A percentile compares a stretch with the other conserved stretches of the same genome.
Conservation (phyloP, 306 rosid species). For the Myrica gale region DNA sequence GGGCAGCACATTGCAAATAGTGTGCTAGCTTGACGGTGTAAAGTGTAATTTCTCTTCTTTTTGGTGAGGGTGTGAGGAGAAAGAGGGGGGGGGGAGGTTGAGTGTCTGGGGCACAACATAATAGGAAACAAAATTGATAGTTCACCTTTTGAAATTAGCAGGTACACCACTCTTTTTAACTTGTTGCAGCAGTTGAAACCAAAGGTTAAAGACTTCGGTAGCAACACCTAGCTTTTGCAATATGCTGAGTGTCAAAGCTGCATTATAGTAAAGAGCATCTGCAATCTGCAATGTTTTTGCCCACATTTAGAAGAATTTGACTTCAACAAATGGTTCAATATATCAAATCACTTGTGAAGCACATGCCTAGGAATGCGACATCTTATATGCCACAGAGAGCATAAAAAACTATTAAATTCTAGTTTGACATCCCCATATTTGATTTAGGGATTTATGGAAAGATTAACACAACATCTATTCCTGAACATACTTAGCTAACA, state of each 20-base stretch:
- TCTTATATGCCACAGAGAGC: not conserved
- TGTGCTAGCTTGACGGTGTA: too few species aligned
- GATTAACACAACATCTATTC: too few species aligned
- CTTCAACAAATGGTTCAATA: constrained; percentile 4
- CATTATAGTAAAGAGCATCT: constrained; percentile 88
- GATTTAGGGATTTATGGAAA: not conserved
- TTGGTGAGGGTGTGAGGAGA: not conserved
- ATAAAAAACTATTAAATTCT: not conserved
- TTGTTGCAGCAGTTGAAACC: constrained; percentile 90
- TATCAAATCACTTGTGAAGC: constrained; percentile 15
- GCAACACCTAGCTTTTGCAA: constrained; percentile 81
- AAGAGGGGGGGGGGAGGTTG: not conserved
- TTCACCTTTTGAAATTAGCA: constrained; percentile 75
- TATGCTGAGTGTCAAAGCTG: constrained; percentile 67
- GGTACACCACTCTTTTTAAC: constrained; percentile 75
- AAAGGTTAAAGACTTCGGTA: constrained; percentile 74
- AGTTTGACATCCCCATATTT: not conserved
- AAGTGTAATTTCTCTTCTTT: too few species aligned
- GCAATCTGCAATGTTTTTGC: constrained; percentile 55
- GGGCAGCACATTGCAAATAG: too few species aligned
- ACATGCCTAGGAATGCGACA: constrained; percentile 9
- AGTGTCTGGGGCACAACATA: not conserved
- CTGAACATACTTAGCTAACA: not conserved
- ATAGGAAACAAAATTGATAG: not conserved
- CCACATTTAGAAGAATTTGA: constrained; percentile 18